Percentiles rank a stretch among this genome's conserved stretches.
Conservation (phyloP, 768 basidiomycete species). For the Dacryopinax primogenitus region DNA sequence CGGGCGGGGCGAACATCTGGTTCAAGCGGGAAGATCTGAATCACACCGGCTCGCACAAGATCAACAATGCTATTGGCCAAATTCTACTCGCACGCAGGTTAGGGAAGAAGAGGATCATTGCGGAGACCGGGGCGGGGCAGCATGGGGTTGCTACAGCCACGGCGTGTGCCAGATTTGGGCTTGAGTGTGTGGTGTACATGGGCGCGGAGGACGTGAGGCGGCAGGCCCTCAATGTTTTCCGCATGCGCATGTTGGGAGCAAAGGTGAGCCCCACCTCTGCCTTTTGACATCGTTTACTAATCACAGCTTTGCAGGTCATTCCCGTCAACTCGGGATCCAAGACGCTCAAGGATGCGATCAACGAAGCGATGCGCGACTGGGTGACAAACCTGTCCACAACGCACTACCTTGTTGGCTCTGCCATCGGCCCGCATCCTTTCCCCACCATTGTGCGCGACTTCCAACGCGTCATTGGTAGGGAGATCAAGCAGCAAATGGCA, state of each 20-base stretch:
- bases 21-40: slow-evolving; percentile 93
- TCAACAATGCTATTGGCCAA: slow-evolving; percentile 98
- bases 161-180: slow-evolving; percentile 88
- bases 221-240: slow-evolving; percentile 94
- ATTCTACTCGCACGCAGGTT: slow-evolving; percentile 86
- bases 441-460: slow-evolving; percentile 98
- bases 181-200: slow-evolving; percentile 97
- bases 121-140: slow-evolving; percentile 97
- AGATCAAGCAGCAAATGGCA: slow-evolving; percentile 79
- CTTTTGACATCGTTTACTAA: no score
- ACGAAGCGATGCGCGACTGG: slow-evolving; percentile 98
- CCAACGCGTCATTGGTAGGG: slow-evolving; percentile 86
- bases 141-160: slow-evolving; percentile 99
- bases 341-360: slow-evolving; percentile 95
- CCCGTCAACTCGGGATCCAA: slow-evolving; percentile 87
- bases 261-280: slow-evolving; percentile 50
- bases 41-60: slow-evolving; percentile 98
- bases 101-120: slow-evolving; percentile 94
- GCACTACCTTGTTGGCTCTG: slow-evolving; percentile 94
- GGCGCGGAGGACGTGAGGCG: slow-evolving; percentile 92
- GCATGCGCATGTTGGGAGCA: slow-evolving; percentile 93
- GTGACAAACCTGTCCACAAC: slow-evolving; percentile 88
- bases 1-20: slow-evolving; percentile 93
- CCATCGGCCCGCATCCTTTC: slow-evolving; percentile 97
- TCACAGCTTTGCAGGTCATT: slow-evolving; percentile 48